Evolutionary conservation across 2,329 filamentous ascomycete genomes (phyloP).

Genomic region (Cordyceps fumosorosea): DNA sequence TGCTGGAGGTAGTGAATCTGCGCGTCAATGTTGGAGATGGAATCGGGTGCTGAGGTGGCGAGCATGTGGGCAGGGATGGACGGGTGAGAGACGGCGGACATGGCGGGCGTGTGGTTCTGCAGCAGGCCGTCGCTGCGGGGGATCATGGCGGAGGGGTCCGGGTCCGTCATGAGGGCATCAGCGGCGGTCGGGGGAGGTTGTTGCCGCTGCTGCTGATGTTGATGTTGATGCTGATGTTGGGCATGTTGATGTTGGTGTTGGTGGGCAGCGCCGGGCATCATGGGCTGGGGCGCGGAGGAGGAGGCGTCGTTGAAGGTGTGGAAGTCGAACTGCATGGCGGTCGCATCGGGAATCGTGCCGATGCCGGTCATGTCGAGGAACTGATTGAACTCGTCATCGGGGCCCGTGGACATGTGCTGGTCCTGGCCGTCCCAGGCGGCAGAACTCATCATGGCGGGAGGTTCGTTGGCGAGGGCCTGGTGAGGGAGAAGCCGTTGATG

Average conservation of each 20-base stretch:
- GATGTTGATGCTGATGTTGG: conserved; percentile 1
- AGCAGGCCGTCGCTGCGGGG: conserved; percentile 29
- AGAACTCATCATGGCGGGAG: conserved; percentile 42
- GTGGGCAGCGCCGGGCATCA: conserved; percentile 4
- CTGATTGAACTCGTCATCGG: conserved; percentile 58
- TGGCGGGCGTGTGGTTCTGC: conserved; percentile 40
- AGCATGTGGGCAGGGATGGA: conserved; percentile 41
- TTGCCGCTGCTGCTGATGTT: conserved; percentile 17
- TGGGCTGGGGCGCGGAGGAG: conserved; percentile 22
- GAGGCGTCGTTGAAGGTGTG: conserved; percentile 42
- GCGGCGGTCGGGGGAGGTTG: conserved; percentile 20
- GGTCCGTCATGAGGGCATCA: conserved; percentile 31
- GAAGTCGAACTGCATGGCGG: conserved; percentile 52
- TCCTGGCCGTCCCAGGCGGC: conserved; percentile 51
- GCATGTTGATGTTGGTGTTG: neutral
- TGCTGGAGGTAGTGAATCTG: conserved; percentile 61
- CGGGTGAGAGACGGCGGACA: conserved; percentile 40
- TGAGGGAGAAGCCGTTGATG: neutral
- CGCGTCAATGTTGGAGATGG: conserved; percentile 55
- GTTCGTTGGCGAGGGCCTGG: neutral
- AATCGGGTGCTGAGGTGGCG: conserved; percentile 36
- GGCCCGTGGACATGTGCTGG: conserved; percentile 42
- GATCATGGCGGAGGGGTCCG: conserved; percentile 25
- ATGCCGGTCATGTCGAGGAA: conserved; percentile 56
- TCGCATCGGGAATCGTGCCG: conserved; percentile 41